These are phyloP conservation scores for Jamesozyma hellenica DNA, from an alignment of 805 yeast species.

Conservation along the genomic window DNA sequence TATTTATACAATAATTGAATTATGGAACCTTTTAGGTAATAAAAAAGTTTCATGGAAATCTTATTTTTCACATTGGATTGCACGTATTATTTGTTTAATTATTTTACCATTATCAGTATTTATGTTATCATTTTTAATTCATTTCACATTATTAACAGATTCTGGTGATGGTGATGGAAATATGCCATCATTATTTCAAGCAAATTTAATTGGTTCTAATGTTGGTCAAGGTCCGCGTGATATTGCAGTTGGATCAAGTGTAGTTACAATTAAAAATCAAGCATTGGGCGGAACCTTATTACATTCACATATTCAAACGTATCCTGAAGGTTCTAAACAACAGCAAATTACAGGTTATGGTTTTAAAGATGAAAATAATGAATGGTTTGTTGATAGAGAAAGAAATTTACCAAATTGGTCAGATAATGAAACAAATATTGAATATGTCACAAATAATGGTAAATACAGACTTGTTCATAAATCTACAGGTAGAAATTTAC, in stretches of 20 bases:
- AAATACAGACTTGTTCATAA: constrained; percentile 63
- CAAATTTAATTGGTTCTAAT: constrained; percentile 56
- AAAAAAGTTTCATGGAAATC: constrained; percentile 38
- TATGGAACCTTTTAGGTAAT: constrained; percentile 80
- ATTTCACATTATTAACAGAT: constrained; percentile 60
- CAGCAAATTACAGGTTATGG: constrained; percentile 93
- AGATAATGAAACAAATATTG: constrained; percentile 25
- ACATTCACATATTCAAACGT: constrained; percentile 79
- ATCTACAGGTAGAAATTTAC: constrained; percentile 62
- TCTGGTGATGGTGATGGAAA: constrained; percentile 76
- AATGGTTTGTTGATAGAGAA: constrained; percentile 61
- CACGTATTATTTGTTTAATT: constrained; percentile 55
- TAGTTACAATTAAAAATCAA: constrained; percentile 43
- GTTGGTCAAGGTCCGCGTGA: constrained; percentile 65
- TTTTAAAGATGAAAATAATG: constrained; percentile 78
- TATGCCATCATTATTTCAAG: constrained; percentile 77
- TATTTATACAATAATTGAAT: constrained; percentile 74
- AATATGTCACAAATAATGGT: constrained; percentile 49
- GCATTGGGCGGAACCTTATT: constrained; percentile 68
- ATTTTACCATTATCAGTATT: constrained; percentile 55
- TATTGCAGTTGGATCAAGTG: constrained; percentile 49
- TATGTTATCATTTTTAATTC: constrained; percentile 59
- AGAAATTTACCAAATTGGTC: constrained; percentile 31
- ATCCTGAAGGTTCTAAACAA: constrained; percentile 87
- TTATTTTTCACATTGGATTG: constrained; percentile 54